Percentiles rank a stretch among this genome's conserved stretches.
Conservation (phyloP, 2,329 filamentous ascomycete genomes). For the Colletotrichum siamense region DNA sequence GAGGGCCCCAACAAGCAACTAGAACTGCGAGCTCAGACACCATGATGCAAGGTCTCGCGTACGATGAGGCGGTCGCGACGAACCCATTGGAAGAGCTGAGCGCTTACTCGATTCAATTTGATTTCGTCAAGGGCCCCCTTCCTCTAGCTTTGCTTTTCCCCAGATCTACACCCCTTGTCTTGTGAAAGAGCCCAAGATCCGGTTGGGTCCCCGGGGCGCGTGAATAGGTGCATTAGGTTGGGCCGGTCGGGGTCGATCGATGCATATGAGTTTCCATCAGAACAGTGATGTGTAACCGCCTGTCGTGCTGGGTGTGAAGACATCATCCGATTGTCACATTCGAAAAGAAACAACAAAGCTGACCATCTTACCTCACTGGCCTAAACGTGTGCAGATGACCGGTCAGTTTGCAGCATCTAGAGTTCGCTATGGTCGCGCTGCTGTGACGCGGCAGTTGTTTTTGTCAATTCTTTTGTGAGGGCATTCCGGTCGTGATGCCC, state of each 20-base stretch:
- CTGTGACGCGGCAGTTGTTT: not conserved
- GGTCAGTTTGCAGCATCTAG: not conserved
- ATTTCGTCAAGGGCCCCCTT: not conserved
- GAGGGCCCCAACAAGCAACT: constrained; percentile 19
- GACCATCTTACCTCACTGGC: not conserved
- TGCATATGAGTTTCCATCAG: not conserved
- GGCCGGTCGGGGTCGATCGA: not conserved
- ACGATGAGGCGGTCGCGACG: not conserved
- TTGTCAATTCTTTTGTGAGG: not conserved
- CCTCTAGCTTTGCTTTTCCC: not conserved
- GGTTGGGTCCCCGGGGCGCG: not conserved
- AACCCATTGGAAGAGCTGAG: not conserved
- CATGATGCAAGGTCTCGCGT: constrained; percentile 7
- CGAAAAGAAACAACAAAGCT: constrained; percentile 1
- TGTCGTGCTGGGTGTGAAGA: not conserved
- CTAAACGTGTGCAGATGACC: not conserved
- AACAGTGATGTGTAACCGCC: not conserved
- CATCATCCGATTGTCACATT: not conserved
- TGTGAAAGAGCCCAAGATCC: not conserved
- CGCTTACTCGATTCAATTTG: not conserved
- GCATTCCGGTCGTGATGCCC: not conserved
- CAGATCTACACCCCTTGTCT: constrained; percentile 3
- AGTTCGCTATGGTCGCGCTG: not conserved
- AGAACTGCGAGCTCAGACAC: not conserved
- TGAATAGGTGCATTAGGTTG: not conserved